A percentile compares a stretch with the other conserved stretches of the same genome.
These are phyloP conservation scores for Cryptococcus sp. DNA, from an alignment of 1,284 basidiomycete species.

Conservation along the genomic window DNA sequence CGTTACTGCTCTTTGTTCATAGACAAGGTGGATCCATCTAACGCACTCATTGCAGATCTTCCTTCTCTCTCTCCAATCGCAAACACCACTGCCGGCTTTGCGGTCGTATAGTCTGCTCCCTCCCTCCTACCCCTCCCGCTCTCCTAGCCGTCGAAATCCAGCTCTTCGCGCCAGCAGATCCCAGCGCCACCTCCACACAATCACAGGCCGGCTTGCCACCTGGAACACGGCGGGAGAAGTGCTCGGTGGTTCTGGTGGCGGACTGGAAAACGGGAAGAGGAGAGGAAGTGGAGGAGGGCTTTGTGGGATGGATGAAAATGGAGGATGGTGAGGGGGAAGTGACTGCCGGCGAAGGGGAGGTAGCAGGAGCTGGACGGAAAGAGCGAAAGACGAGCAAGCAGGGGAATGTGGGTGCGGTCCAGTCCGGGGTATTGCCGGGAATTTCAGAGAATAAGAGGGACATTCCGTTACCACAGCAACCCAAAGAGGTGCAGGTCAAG, in stretches of 20 bases:
- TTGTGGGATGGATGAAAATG: slow-evolving; percentile 62
- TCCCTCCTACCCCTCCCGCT: slow-evolving; percentile 64
- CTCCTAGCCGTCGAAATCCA: slow-evolving; percentile 51
- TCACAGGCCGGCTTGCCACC: slow-evolving; percentile 31
- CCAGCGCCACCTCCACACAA: slow-evolving; percentile 14
- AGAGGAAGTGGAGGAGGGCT: slow-evolving; percentile 78
- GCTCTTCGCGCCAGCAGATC: slow-evolving; percentile 41
- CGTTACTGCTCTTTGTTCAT: slow-evolving; percentile 32
- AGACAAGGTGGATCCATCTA: neutral
- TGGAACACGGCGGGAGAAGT: slow-evolving; percentile 61
- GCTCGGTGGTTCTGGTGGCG: slow-evolving; percentile 74
- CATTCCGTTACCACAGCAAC: slow-evolving; percentile 38
- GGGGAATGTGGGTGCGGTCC: neutral
- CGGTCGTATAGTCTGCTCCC: slow-evolving; percentile 85
- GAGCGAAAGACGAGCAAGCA: slow-evolving; percentile 20
- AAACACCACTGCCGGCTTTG: slow-evolving; percentile 97
- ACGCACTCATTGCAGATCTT: slow-evolving; percentile 54
- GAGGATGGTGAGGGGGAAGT: slow-evolving; percentile 40
- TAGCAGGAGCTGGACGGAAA: slow-evolving; percentile 38
- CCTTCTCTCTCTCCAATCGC: slow-evolving; percentile 84
- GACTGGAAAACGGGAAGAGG: slow-evolving; percentile 69
- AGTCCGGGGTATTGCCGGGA: neutral
- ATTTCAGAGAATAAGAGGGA: slow-evolving; percentile 9
- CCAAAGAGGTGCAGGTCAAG: slow-evolving; percentile 70
- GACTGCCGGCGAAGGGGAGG: neutral